A percentile compares a stretch with the other conserved stretches of the same genome.
phyloP scores from a whole-genome alignment of 495 filamentous ascomycete species.

The Podospora comata region DNA sequence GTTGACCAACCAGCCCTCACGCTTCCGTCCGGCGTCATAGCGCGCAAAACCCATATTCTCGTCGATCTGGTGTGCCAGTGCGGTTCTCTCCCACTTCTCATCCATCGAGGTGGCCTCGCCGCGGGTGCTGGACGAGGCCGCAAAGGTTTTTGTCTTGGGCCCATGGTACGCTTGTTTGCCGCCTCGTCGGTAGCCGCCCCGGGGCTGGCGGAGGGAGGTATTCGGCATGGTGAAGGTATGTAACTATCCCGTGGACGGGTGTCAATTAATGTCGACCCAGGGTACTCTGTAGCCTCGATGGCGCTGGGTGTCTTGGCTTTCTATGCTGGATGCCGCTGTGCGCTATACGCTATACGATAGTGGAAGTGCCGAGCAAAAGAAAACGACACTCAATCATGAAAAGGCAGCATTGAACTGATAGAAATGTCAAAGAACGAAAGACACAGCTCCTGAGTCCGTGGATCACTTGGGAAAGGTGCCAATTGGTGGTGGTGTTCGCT shows the following conservation, averaged over 20 bases:
- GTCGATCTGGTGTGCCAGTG: slow-evolving; percentile 85
- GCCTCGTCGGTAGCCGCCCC: slow-evolving; percentile 52
- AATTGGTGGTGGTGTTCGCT: background rate
- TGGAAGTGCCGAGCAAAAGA: background rate
- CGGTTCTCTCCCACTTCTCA: slow-evolving; percentile 77
- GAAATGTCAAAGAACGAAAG: background rate
- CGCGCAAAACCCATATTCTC: slow-evolving; percentile 90
- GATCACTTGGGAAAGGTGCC: background rate
- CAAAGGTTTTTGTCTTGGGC: slow-evolving; percentile 62
- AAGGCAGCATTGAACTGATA: background rate
- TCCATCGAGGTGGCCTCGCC: slow-evolving; percentile 83
- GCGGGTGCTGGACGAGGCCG: slow-evolving; percentile 66
- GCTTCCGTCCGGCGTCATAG: slow-evolving; percentile 83
- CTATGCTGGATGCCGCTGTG: background rate
- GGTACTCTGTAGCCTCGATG: background rate
- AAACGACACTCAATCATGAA: background rate
- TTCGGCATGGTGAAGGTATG: slow-evolving; percentile 41
- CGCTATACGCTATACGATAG: background rate
- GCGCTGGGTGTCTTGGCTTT: background rate
- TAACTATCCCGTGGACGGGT: background rate
- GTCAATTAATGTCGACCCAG: background rate
- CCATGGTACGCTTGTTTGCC: slow-evolving; percentile 57
- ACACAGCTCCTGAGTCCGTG: background rate
- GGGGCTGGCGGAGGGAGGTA: slow-evolving; percentile 45
- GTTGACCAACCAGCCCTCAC: slow-evolving; percentile 90